Base-by-base conservation (phyloP, 1,284 basidiomycete genomes). In the Wolfiporia cocos region DNA sequence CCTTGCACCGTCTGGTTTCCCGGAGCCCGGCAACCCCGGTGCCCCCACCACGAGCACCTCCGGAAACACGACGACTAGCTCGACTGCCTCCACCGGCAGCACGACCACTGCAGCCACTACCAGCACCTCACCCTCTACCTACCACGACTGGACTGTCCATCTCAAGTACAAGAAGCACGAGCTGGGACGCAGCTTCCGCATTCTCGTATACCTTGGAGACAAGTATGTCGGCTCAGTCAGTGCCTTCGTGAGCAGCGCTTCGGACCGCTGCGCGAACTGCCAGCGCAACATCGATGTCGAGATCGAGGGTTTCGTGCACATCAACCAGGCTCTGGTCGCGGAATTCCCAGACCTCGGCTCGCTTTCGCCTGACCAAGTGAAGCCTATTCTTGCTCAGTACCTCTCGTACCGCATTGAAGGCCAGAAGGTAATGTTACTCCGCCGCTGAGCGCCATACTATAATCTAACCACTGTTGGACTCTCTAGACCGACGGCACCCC, bases 221-320 rank as follows among this genome's bases (percentile, higher is more conserved):
- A 50, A 59, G 36, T 67, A 64, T 44, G 65, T 67, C 39, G 70
- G 68, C 11, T 53, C 62, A 3, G 61, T 65, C 49, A 53, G 62
- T 39, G 65, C 64, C 19, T 73, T 73, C 46, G 67, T 68, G 22
- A 70, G 68, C 41, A 58, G 55, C 39, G 43, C 49, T n/a, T 50
- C 66, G 3, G 59, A 56, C 10, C 55, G 55, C 5, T 71, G 70
- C 48, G 62, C 55, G 15, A 71, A 70, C 49, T 74, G 71, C 50
- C 54, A 53, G 11, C 49, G 45, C 11, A 56, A 65, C 39, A 49
- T 45, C 1, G 59, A 66, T 26, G 48, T 73, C 12, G 53, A 71
- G 30, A 60, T 67, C 38, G 72, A 80, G 57, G 76, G 78, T 5
- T 79, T 81, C 60, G 66, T 77, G n/a, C 66, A 70, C 48, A 57